These are phyloP conservation scores for Fraxinus excelsior DNA, from an alignment of 257 asterid genomes.

Conservation along the genomic window DNA sequence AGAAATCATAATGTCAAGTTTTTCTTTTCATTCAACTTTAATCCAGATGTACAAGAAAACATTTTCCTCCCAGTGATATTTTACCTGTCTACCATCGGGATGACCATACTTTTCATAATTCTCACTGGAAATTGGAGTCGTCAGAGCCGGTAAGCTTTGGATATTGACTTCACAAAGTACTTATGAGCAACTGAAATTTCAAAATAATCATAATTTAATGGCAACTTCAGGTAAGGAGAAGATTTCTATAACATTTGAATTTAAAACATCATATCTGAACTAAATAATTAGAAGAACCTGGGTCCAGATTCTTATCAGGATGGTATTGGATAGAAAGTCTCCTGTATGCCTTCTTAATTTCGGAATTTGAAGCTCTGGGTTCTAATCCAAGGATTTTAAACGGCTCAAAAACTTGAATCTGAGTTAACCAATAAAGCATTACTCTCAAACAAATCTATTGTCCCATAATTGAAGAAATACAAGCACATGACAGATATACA, in stretches of 20 bases:
- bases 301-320: slow-evolving; percentile 56
- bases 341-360: slow-evolving; percentile 54
- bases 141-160: slow-evolving; percentile 98
- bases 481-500: background rate
- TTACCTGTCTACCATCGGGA: slow-evolving; percentile 99
- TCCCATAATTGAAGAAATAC: background rate
- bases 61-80: background rate
- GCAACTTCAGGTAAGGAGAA: background rate
- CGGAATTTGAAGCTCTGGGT: slow-evolving; percentile 47
- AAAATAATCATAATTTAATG: slow-evolving; percentile 17
- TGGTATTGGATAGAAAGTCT: slow-evolving; percentile 52
- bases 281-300: slow-evolving; percentile 37
- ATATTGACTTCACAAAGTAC: slow-evolving; percentile 80
- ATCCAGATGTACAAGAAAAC: slow-evolving; percentile 21
- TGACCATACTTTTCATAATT: slow-evolving; percentile 95
- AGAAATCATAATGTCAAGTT: slow-evolving; percentile 16
- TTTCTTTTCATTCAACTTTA: background rate
- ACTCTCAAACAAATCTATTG: background rate
- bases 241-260: background rate
- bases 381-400: slow-evolving; percentile 49
- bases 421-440: slow-evolving; percentile 5
- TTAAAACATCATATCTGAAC: background rate
- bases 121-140: slow-evolving; percentile 91
- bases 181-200: slow-evolving; percentile 75
- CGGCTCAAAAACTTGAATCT: slow-evolving; percentile 26